These are phyloP conservation scores for Chlorella sorokiniana DNA, from an alignment of 139 green algal species.

Conservation along the genomic window DNA sequence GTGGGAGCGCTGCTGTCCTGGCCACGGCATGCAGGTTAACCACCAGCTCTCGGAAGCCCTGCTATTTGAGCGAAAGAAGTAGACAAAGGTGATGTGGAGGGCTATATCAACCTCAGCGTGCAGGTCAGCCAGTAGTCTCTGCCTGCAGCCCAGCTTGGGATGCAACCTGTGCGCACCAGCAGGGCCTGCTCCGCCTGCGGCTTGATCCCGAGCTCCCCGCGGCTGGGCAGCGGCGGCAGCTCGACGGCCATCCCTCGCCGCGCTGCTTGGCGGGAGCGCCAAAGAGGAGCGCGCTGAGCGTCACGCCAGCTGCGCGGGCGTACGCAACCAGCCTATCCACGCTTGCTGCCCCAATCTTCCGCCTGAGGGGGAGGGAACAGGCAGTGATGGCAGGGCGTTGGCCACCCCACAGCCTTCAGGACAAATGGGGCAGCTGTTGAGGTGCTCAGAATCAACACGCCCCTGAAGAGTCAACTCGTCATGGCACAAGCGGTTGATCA, in stretches of 20 bases:
- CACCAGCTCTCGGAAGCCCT: slow-evolving; percentile 26
- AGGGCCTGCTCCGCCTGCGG: slow-evolving; percentile 10
- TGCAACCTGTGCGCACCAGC: too few species aligned
- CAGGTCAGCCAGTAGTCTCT: too few species aligned
- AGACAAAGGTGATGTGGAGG: too few species aligned
- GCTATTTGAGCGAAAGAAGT: neutral
- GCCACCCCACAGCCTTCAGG: too few species aligned
- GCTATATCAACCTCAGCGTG: too few species aligned
- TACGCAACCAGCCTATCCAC: neutral
- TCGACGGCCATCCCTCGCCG: neutral
- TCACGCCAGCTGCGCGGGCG: neutral
- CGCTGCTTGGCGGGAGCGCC: neutral
- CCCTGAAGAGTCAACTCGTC: too few species aligned
- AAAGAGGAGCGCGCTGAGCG: slow-evolving; percentile 10
- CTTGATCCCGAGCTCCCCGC: slow-evolving; percentile 34
- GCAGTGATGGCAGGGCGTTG: too few species aligned
- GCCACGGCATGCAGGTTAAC: neutral
- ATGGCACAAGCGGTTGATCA: too few species aligned
- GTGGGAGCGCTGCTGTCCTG: neutral
- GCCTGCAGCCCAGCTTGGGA: too few species aligned
- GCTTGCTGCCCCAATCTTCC: slow-evolving; percentile 28
- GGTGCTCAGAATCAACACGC: too few species aligned
- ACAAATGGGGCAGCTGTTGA: too few species aligned
- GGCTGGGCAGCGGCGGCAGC: slow-evolving; percentile 22
- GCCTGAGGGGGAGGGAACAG: too few species aligned